Evolutionary conservation across 345 rosid genomes (phyloP).

Genomic region (Eutrema yunnanense): DNA sequence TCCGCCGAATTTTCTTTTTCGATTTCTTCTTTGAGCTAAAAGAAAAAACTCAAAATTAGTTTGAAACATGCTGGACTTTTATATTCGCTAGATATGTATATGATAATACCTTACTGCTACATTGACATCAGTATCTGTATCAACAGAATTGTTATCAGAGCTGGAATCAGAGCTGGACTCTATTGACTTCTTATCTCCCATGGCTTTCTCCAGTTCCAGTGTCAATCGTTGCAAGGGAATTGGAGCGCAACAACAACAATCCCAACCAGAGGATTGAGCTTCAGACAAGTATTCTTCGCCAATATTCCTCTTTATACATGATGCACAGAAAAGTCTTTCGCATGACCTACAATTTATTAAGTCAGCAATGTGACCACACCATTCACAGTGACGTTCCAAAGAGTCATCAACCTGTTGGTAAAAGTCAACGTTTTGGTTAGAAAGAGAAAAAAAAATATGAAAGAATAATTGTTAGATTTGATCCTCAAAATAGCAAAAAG

Average conservation of each 20-base stretch:
- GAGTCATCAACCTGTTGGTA: conserved; percentile 60
- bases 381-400: conserved; percentile 70
- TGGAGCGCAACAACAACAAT: conserved; percentile 82
- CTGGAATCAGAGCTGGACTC: conserved; percentile 34
- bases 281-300: conserved; percentile 65
- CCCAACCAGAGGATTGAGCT: conserved; percentile 69
- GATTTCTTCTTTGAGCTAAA: conserved; percentile 59
- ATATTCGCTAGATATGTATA: background rate
- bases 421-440: conserved; percentile 9
- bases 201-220: conserved; percentile 64
- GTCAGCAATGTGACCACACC: conserved; percentile 77
- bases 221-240: conserved; percentile 60
- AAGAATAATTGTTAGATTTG: background rate
- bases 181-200: conserved; percentile 35
- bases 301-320: conserved; percentile 71
- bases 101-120: conserved; percentile 49
- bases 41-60: conserved; percentile 15
- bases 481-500: conserved; percentile 2
- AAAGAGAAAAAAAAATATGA: background rate
- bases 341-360: conserved; percentile 79
- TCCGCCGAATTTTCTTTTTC: conserved; percentile 88
- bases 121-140: conserved; percentile 51
- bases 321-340: conserved; percentile 57
- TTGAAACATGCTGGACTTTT: conserved; percentile 10
- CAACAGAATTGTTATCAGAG: conserved; percentile 63